phyloP scores from a whole-genome alignment of 2,329 filamentous ascomycete species.

The Fusarium floridanum region DNA sequence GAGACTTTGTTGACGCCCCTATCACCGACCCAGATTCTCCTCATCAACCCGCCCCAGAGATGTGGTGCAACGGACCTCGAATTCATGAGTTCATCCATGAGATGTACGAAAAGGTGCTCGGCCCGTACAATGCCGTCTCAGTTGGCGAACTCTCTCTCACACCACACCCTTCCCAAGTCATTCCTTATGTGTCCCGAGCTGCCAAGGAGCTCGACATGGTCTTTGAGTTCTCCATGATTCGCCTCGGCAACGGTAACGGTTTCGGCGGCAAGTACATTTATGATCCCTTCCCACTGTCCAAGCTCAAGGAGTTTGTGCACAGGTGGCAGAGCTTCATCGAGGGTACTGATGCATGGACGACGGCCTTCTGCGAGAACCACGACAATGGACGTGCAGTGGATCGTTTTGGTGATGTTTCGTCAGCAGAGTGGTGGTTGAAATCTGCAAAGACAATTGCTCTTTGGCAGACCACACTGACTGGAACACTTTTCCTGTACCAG shows the following conservation, averaged over 20 bases:
- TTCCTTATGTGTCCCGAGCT: slow-evolving; percentile 66
- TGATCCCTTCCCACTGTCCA: slow-evolving; percentile 59
- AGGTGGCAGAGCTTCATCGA: slow-evolving; percentile 65
- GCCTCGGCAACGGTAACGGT: slow-evolving; percentile 63
- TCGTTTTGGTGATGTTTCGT: slow-evolving; percentile 63
- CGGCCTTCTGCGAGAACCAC: slow-evolving; percentile 74
- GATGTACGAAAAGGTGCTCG: slow-evolving; percentile 66
- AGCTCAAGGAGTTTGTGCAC: slow-evolving; percentile 58
- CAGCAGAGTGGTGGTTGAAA: slow-evolving; percentile 56
- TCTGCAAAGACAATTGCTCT: slow-evolving; percentile 67
- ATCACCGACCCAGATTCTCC: slow-evolving; percentile 54
- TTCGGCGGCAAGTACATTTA: slow-evolving; percentile 64
- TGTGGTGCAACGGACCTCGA: slow-evolving; percentile 72
- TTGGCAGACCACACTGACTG: slow-evolving; percentile 62
- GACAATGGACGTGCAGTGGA: slow-evolving; percentile 71
- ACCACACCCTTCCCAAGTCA: slow-evolving; percentile 54
- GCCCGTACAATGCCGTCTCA: slow-evolving; percentile 69
- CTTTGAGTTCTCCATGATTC: slow-evolving; percentile 70
- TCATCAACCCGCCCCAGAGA: slow-evolving; percentile 59
- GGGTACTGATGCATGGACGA: slow-evolving; percentile 68
- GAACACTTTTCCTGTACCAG: slow-evolving; percentile 70
- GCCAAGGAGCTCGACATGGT: slow-evolving; percentile 72
- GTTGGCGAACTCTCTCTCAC: slow-evolving; percentile 72
- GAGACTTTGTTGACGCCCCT: slow-evolving; percentile 65
- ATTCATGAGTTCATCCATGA: slow-evolving; percentile 73